A percentile compares a stretch with the other conserved stretches of the same genome.
Conservation (phyloP, 371 early-diverging fungal genomes). For the Mucor saturninus region DNA sequence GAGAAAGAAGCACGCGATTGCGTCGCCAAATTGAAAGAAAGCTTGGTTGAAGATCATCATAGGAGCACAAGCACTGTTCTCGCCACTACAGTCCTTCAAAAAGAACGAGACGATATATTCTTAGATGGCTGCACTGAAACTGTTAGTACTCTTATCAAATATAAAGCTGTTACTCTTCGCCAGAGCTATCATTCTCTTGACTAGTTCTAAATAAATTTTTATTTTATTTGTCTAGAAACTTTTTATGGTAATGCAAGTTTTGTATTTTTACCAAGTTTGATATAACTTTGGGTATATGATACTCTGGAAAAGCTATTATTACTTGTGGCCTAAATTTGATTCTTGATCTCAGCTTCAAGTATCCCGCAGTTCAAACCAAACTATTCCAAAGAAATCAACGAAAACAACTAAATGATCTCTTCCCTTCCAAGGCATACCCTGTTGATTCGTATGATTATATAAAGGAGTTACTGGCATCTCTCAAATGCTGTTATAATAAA, state of each 20-base stretch:
- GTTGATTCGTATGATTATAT: slow-evolving; percentile 9
- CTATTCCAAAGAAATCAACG: slow-evolving; percentile 13
- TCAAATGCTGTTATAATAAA: slow-evolving; percentile 1
- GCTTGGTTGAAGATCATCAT: slow-evolving; percentile 8
- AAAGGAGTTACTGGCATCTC: neutral
- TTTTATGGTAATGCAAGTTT: too few relatives aligned
- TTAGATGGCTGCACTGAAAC: slow-evolving; percentile 7
- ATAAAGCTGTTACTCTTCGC: slow-evolving; percentile 17
- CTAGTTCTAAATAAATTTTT: too few relatives aligned
- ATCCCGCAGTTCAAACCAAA: neutral
- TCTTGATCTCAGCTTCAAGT: slow-evolving; percentile 7
- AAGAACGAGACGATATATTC: slow-evolving; percentile 20
- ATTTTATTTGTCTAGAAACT: too few relatives aligned
- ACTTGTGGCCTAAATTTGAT: slow-evolving; percentile 10
- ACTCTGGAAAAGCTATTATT: slow-evolving; percentile 16
- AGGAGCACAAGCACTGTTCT: slow-evolving; percentile 10
- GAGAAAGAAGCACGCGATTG: neutral
- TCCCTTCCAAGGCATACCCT: slow-evolving; percentile 3
- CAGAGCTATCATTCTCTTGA: slow-evolving; percentile 13
- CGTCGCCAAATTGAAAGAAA: slow-evolving; percentile 1
- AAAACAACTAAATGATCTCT: slow-evolving; percentile 3
- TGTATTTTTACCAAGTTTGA: too few relatives aligned
- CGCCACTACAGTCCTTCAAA: slow-evolving; percentile 18
- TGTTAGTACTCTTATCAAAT: slow-evolving; percentile 12
- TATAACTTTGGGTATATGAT: too few relatives aligned